phyloP scores from a whole-genome alignment of 495 filamentous ascomycete genomes.

The Astrocystis sublimbata region DNA sequence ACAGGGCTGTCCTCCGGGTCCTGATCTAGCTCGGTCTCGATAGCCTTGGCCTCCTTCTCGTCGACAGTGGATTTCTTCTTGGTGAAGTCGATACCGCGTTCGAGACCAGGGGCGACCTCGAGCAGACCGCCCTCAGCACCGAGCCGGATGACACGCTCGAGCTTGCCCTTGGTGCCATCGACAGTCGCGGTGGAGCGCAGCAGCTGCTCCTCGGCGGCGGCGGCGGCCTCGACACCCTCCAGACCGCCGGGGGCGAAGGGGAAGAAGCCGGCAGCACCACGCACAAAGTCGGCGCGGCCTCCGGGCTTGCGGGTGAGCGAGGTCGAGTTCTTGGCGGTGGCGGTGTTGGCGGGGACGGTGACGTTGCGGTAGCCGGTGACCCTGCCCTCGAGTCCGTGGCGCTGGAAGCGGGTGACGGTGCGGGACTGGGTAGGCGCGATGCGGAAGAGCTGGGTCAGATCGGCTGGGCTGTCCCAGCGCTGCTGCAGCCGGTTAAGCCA shows the following conservation, averaged over 20 bases:
- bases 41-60: conserved; percentile 61
- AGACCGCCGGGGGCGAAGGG: conserved; percentile 93
- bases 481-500: conserved; percentile 91
- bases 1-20: conserved; percentile 54
- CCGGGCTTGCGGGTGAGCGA: conserved; percentile 87
- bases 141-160: conserved; percentile 82
- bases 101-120: conserved; percentile 79
- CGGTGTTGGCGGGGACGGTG: conserved; percentile 84
- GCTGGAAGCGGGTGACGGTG: conserved; percentile 86
- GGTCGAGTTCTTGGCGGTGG: conserved; percentile 95
- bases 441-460: conserved; percentile 78
- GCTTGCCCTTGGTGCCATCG: conserved; percentile 48
- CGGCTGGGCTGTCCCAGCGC: conserved; percentile 78
- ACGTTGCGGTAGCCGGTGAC: conserved; percentile 95
- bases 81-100: conserved; percentile 72
- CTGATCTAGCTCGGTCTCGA: conserved; percentile 71
- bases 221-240: conserved; percentile 80
- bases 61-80: conserved; percentile 60
- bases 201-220: conserved; percentile 69
- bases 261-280: conserved; percentile 94
- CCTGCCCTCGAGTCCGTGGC: conserved; percentile 89
- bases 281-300: conserved; percentile 84
- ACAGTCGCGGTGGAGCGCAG: conserved; percentile 35
- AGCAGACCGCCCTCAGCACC: conserved; percentile 76
- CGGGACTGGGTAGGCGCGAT: conserved; percentile 89